Base-by-base conservation (phyloP, 2,329 filamentous ascomycete genomes). In the Alternaria metachromatica region DNA sequence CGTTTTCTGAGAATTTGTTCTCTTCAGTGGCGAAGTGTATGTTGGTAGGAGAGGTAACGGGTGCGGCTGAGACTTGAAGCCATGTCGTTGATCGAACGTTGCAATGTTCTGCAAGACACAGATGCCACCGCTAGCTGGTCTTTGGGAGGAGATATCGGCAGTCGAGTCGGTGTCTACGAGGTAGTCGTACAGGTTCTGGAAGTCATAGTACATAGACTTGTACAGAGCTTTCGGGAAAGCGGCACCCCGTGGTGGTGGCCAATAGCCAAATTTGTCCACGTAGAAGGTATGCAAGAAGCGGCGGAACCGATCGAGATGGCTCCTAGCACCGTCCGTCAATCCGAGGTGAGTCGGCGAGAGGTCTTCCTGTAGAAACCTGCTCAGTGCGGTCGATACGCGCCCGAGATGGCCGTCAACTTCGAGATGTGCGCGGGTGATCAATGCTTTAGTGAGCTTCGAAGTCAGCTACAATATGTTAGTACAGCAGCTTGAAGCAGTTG, bases 301-400 rank as follows among this genome's bases (percentile, higher is more conserved):
- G 50, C 92, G 85, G 76, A 95, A 95, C 2, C 87, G 87, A 65
- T 93, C 89, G 1, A 95, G 85, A 70, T 96, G 92, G 4, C 86
- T 84, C 66, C 89, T 83, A 5, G 88, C 86, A 1, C 85, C 87
- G 1, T 84, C 78, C 2, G 88, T 83, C 1, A 94, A 83, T 2
- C 90, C 90, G n/a, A 93, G 81, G 57, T 89, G 82, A 1, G 87
- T 81, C 51, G 90, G 85, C 0, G 89, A 90, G 4, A 94, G 81
- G 64, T 94, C 91, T 26, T 92, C 87, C 51, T 90, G 87, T 7
- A 94, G 85, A 72, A 96, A 93, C 7, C 83, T 87, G n/a, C 83
- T 82, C 3, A 96, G 79, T 72, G 88, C 88, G 50, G 76, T 78
- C 1, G 87, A 85, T 0, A 88, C 87, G n/a, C 84, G 81, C 20